Percentiles rank a stretch among this genome's conserved stretches.
These are phyloP conservation scores for Nannizziopsis barbatae DNA, from an alignment of 2,329 filamentous ascomycete species.

Conservation along the genomic window DNA sequence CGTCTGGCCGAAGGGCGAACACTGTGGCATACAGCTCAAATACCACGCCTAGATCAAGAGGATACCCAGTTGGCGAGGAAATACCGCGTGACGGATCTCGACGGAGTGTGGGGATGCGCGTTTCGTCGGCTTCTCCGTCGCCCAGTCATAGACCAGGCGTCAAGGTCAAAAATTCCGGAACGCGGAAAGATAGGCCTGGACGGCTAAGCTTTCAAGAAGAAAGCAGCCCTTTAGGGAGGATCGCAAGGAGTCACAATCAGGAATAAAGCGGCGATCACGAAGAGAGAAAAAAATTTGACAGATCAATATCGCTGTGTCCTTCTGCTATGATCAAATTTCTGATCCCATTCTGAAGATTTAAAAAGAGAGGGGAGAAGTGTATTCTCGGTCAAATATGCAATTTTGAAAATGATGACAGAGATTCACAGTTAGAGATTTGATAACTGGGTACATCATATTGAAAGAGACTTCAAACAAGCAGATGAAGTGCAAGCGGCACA, in stretches of 20 bases:
- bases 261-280: background rate
- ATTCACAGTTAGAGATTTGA: too few species aligned
- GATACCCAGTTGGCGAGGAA: background rate
- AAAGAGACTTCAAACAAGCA: too few species aligned
- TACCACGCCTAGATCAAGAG: slow-evolving; percentile 1
- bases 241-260: background rate
- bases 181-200: background rate
- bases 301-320: too few species aligned
- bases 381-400: too few species aligned
- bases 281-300: background rate
- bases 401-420: too few species aligned
- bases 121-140: slow-evolving; percentile 2
- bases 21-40: background rate
- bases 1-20: slow-evolving; percentile 3
- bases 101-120: background rate
- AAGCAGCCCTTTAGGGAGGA: background rate
- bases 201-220: background rate
- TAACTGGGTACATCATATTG: too few species aligned
- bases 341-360: too few species aligned
- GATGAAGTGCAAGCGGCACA: too few species aligned
- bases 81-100: background rate
- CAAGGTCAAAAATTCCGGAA: background rate
- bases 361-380: too few species aligned
- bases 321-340: too few species aligned
- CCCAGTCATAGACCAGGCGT: background rate